Evolutionary conservation across 306 rosid species (phyloP).

Genomic region (Quercus aquifolioides): DNA sequence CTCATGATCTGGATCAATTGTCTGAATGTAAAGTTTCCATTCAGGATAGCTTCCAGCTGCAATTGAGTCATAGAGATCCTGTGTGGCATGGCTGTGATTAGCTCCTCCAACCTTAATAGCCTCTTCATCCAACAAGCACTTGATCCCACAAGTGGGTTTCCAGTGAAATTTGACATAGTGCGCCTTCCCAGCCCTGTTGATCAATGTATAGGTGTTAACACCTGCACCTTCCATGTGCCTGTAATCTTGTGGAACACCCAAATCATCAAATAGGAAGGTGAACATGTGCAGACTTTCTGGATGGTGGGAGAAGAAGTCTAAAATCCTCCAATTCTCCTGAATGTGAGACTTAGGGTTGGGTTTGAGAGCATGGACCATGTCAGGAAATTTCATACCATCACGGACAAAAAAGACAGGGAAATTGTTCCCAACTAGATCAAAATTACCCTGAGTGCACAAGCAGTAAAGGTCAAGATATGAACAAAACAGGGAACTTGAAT

Average conservation of each 20-base stretch:
- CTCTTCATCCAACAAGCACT: constrained; percentile 78
- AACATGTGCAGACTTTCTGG: constrained; percentile 95
- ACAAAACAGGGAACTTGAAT: neutral
- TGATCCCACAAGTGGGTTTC: constrained; percentile 80
- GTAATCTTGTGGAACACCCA: constrained; percentile 87
- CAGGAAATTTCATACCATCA: constrained; percentile 92
- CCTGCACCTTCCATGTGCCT: constrained; percentile 98
- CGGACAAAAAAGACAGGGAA: constrained; percentile 82
- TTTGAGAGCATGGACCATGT: constrained; percentile 88
- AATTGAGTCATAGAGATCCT: constrained; percentile 89
- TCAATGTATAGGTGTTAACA: constrained; percentile 76
- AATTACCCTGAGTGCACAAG: constrained; percentile 74
- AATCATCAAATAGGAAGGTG: constrained; percentile 73
- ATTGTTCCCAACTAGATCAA: constrained; percentile 90
- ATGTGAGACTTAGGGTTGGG: constrained; percentile 94
- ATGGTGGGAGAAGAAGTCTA: constrained; percentile 89
- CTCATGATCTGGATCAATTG: constrained; percentile 87
- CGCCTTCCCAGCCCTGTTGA: constrained; percentile 78
- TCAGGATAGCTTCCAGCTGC: constrained; percentile 97
- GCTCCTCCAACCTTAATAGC: constrained; percentile 85
- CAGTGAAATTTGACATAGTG: constrained; percentile 86
- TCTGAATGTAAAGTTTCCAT: constrained; percentile 92
- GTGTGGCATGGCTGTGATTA: constrained; percentile 95
- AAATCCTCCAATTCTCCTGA: constrained; percentile 89
- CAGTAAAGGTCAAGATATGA: neutral